phyloP scores from a whole-genome alignment of 495 filamentous ascomycete genomes.

The Penicillium taxi region DNA sequence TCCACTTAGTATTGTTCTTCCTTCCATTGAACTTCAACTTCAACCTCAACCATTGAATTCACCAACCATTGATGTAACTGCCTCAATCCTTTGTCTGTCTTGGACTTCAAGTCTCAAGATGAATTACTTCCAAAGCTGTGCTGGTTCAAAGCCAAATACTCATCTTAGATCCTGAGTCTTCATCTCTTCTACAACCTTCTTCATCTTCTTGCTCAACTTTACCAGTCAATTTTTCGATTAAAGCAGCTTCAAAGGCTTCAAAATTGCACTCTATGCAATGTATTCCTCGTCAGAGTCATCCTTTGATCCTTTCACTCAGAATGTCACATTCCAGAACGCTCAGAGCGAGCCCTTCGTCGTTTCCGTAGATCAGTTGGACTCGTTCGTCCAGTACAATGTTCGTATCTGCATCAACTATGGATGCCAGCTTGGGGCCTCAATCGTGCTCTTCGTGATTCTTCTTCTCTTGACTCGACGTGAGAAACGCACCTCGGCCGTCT shows the following conservation, averaged over 20 bases:
- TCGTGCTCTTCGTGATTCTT: conserved; percentile 58
- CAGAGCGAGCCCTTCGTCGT: conserved; percentile 49
- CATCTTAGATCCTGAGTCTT: too few species aligned
- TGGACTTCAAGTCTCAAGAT: too few species aligned
- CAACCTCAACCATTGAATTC: not conserved
- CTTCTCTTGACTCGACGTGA: conserved; percentile 53
- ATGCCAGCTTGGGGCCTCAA: conserved; percentile 63
- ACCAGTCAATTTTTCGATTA: too few species aligned
- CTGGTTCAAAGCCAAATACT: too few species aligned
- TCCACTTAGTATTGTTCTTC: conserved; percentile 17
- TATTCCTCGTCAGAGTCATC: not conserved
- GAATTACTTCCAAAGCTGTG: too few species aligned
- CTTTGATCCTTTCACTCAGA: conserved; percentile 48
- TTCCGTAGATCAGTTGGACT: conserved; percentile 40
- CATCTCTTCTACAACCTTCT: too few species aligned
- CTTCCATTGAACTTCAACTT: not conserved
- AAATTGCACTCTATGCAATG: too few species aligned
- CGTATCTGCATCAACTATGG: conserved; percentile 60
- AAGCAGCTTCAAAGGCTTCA: too few species aligned
- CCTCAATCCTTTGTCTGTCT: conserved; percentile 1
- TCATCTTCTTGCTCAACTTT: too few species aligned
- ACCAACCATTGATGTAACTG: too few species aligned
- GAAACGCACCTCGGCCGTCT: conserved; percentile 54
- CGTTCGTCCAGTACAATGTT: conserved; percentile 41
- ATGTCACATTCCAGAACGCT: conserved; percentile 41